Evolutionary conservation across 306 rosid genomes (phyloP).

Genomic region (Medicago lupulina): DNA sequence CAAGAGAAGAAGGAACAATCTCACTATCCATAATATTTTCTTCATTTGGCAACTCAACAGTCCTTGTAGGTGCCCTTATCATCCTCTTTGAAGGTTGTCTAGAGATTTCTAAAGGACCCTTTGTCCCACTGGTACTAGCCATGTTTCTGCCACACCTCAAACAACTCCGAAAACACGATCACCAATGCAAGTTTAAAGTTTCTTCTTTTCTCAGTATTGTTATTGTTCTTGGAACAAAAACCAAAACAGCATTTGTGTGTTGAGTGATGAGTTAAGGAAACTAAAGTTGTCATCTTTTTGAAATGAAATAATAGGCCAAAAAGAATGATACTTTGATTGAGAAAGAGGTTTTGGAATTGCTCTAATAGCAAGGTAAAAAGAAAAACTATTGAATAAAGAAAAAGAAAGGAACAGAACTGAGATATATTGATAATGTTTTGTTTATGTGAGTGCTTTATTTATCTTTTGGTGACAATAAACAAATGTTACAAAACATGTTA

Average conservation of each 20-base stretch:
- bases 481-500: slow-evolving; percentile 22
- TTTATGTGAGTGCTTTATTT: slow-evolving; percentile 34
- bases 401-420: slow-evolving; percentile 23
- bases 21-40: slow-evolving; percentile 66
- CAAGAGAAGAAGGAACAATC: slow-evolving; percentile 77
- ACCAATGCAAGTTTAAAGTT: slow-evolving; percentile 28
- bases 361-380: slow-evolving; percentile 65
- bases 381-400: slow-evolving; percentile 38
- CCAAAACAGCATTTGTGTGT: slow-evolving; percentile 17
- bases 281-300: slow-evolving; percentile 54
- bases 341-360: slow-evolving; percentile 68
- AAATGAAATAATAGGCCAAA: slow-evolving; percentile 38
- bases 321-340: slow-evolving; percentile 74
- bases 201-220: slow-evolving; percentile 24
- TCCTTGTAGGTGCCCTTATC: slow-evolving; percentile 56
- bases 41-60: slow-evolving; percentile 57
- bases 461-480: slow-evolving; percentile 32
- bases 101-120: slow-evolving; percentile 49
- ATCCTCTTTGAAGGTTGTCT: slow-evolving; percentile 58
- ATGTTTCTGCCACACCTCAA: slow-evolving; percentile 44
- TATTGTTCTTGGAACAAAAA: slow-evolving; percentile 30
- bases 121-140: slow-evolving; percentile 93
- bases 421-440: slow-evolving; percentile 22
- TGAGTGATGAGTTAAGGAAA: slow-evolving; percentile 47
- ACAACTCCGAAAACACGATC: slow-evolving; percentile 1